These are phyloP conservation scores for Zygotorulaspora sp. DNA, from an alignment of 805 yeast genomes.

Conservation along the genomic window DNA sequence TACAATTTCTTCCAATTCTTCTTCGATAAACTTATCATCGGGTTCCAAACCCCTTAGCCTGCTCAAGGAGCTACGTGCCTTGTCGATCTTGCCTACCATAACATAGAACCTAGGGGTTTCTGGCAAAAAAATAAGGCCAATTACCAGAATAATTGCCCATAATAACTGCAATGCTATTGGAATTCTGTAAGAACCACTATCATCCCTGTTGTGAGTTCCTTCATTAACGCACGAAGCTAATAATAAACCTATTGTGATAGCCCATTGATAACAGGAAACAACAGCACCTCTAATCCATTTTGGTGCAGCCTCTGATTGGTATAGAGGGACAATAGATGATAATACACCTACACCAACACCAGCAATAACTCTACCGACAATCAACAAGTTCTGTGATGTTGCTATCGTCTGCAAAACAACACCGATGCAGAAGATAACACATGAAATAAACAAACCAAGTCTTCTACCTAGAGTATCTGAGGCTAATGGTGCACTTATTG, in stretches of 20 bases:
- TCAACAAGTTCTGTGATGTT: constrained; percentile 56
- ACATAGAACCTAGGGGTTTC: constrained; percentile 64
- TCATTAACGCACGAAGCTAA: constrained; percentile 29
- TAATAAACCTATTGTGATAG: constrained; percentile 65
- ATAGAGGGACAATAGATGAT: constrained; percentile 68
- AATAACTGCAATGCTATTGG: constrained; percentile 51
- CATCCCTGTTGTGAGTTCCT: constrained; percentile 38
- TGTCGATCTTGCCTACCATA: constrained; percentile 45
- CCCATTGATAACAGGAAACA: constrained; percentile 71
- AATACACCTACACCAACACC: constrained; percentile 72
- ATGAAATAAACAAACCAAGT: constrained; percentile 77
- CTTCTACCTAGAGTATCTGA: constrained; percentile 87
- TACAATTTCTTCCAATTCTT: constrained; percentile 53
- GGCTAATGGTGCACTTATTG: constrained; percentile 72
- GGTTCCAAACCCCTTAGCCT: constrained; percentile 50
- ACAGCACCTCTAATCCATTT: constrained; percentile 74
- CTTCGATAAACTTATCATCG: constrained; percentile 50
- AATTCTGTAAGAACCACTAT: constrained; percentile 55
- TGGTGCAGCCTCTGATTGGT: constrained; percentile 78
- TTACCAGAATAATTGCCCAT: constrained; percentile 35
- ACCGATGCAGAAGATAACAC: constrained; percentile 76
- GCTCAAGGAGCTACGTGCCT: constrained; percentile 51
- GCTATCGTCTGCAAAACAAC: constrained; percentile 81
- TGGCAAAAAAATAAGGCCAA: constrained; percentile 57
- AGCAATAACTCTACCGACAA: constrained; percentile 67